A percentile compares a stretch with the other conserved stretches of the same genome.
Conservation (phyloP, 1,139 yeast genomes). For the Petasospora fabianii region DNA sequence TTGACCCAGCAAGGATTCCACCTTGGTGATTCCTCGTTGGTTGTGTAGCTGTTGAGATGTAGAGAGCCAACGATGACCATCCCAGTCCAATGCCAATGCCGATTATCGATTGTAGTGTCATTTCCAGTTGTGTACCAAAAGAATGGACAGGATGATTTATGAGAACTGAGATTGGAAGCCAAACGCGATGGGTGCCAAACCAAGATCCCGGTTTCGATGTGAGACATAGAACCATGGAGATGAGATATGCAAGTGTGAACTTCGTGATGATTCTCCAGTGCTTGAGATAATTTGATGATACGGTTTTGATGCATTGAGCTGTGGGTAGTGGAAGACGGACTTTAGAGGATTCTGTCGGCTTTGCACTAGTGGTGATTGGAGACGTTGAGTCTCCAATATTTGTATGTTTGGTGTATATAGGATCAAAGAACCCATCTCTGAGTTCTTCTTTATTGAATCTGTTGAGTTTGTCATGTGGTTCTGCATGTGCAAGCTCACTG, state of each 20-base stretch:
- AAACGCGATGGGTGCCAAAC: constrained; percentile 38
- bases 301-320: no score
- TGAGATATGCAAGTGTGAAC: constrained; percentile 38
- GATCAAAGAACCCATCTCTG: constrained; percentile 47
- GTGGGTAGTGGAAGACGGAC: background rate
- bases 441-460: constrained; percentile 38
- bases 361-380: background rate
- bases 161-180: constrained; percentile 40
- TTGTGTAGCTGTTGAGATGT: constrained; percentile 37
- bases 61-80: constrained; percentile 42
- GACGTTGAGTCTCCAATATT: constrained; percentile 9
- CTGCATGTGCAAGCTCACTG: constrained; percentile 26
- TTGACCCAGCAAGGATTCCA: constrained; percentile 42
- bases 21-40: constrained; percentile 42
- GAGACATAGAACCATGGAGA: constrained; percentile 38
- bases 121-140: constrained; percentile 46
- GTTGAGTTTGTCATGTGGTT: constrained; percentile 29
- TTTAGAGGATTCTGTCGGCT: background rate
- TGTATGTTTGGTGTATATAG: constrained; percentile 37
- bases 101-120: constrained; percentile 37
- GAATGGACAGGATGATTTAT: constrained; percentile 46
- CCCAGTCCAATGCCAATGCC: constrained; percentile 48
- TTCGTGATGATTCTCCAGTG: constrained; percentile 29
- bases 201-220: constrained; percentile 36
- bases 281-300: background rate